Percentiles rank a stretch among this genome's conserved stretches.
phyloP scores from a whole-genome alignment of 2,329 filamentous ascomycete species.

The Paracoccidioides brasiliensis region DNA sequence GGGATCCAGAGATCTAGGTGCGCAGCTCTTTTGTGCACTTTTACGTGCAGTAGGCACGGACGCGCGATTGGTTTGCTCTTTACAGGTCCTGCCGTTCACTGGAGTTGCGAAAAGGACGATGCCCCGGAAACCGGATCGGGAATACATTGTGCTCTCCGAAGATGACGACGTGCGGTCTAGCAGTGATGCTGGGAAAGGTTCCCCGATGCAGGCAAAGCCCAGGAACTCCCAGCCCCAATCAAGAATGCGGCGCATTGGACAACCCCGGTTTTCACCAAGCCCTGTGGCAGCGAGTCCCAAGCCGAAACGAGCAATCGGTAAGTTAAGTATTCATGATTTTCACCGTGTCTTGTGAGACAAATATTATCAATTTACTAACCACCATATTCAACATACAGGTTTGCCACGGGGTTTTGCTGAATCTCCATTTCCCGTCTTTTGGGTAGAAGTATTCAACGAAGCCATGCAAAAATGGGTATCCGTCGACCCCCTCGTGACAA shows the following conservation, averaged over 20 bases:
- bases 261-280: conserved; percentile 17
- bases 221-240: conserved; percentile 7
- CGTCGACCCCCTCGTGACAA: conserved; percentile 72
- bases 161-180: conserved; percentile 22
- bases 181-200: conserved; percentile 13
- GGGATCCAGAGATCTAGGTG: conserved; percentile 80
- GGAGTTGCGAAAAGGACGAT: conserved; percentile 33
- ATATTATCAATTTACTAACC: not conserved
- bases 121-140: conserved; percentile 27
- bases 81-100: conserved; percentile 66
- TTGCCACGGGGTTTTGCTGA: conserved; percentile 22
- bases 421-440: conserved; percentile 72
- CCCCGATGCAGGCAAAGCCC: conserved; percentile 1
- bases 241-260: conserved; percentile 22
- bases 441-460: conserved; percentile 82
- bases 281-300: conserved; percentile 3
- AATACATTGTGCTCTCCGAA: conserved; percentile 26
- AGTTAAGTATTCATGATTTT: not conserved
- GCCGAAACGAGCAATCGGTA: conserved; percentile 7
- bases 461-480: conserved; percentile 85
- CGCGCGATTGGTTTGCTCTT: conserved; percentile 72
- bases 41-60: conserved; percentile 72
- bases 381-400: not conserved
- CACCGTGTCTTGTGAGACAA: not conserved
- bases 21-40: conserved; percentile 80